Evolutionary conservation across 768 basidiomycete species (phyloP).

Genomic region (Glaciozyma martinii): DNA sequence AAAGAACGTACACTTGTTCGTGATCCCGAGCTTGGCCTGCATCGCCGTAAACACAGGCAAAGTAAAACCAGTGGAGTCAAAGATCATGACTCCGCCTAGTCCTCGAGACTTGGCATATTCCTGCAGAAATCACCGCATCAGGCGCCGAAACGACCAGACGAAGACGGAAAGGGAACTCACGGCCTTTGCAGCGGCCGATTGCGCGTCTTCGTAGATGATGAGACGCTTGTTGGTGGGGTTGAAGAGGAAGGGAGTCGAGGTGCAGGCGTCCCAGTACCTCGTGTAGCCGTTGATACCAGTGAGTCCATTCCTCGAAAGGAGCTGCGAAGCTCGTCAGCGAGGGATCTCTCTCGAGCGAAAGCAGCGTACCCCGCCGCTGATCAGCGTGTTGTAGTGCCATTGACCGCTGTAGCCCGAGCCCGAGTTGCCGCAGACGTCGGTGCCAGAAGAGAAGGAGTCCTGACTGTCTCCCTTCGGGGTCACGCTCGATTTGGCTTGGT

Average conservation of each 20-base stretch:
- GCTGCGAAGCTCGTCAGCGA: neutral
- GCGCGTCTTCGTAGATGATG: conserved; percentile 24
- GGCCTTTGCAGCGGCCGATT: conserved; percentile 4
- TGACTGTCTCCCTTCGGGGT: conserved; percentile 11
- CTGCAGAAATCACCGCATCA: neutral
- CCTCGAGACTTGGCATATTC: neutral
- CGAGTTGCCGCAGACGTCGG: conserved; percentile 18
- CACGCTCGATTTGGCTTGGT: conserved; percentile 9
- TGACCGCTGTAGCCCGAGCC: conserved; percentile 7
- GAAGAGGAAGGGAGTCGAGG: conserved; percentile 27
- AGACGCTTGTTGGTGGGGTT: conserved; percentile 5
- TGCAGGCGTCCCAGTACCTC: conserved; percentile 21
- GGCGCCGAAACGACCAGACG: neutral
- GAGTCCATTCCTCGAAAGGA: conserved; percentile 7
- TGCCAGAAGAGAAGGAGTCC: conserved; percentile 15
- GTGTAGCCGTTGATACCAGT: conserved; percentile 13
- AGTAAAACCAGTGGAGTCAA: conserved; percentile 11
- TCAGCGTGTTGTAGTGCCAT: conserved; percentile 9
- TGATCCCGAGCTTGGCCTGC: neutral
- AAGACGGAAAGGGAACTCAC: neutral
- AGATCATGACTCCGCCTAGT: conserved; percentile 1
- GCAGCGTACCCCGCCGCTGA: conserved; percentile 6
- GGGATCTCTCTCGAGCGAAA: neutral
- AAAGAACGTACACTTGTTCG: too few species aligned
- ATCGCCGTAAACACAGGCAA: neutral